Base-by-base conservation (phyloP, 306 rosid genomes). In the Cyamopsis tetragonoloba region DNA sequence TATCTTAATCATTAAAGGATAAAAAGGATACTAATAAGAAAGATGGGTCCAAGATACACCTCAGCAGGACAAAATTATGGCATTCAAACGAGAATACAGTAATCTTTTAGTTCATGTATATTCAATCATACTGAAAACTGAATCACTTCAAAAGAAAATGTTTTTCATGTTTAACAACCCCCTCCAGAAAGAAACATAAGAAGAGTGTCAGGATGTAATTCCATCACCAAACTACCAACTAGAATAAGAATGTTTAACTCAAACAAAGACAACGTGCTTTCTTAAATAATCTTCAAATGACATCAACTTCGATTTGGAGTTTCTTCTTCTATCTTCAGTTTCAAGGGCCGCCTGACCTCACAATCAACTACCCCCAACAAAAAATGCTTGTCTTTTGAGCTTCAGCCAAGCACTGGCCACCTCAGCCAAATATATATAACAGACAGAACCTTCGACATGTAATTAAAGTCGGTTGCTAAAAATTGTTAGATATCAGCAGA, bases 261-360 rank as follows among this genome's bases (percentile, higher is more conserved):
- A 19, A 42, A 58, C 39, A 57, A 59, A 24, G 15, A 18, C 61
- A 59, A 14, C 34, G 7, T 0, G 4, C 47, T 60, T 31, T 37
- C 24, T 49, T 20, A 67, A 68, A 30, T 8, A 75, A 68, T 68
- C 57, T 49, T 76, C 19, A 41, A 60, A 61, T 42, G 51, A 51
- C 17, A 51, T 43, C 26, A 37, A 59, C 48, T 26, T 67, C 3
- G 61, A 3, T 51, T 62, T 17, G 7, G 20, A 12, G 9, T 35
- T 61, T 18, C n/a, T 3, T 23, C 32, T 51, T 23, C 19, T 9
- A 14, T 44, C 14, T 71, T 26, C 0, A 1, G 31, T 26, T 54
- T 46, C 74, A 41, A 19, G 46, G 57, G 57, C 27, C 68, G 22
- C 35, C 48, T 5, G 48, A 43, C 18, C 24, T 19, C 30, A 47